Evolutionary conservation across 768 basidiomycete species (phyloP).

Genomic region (Podaxis sp.): DNA sequence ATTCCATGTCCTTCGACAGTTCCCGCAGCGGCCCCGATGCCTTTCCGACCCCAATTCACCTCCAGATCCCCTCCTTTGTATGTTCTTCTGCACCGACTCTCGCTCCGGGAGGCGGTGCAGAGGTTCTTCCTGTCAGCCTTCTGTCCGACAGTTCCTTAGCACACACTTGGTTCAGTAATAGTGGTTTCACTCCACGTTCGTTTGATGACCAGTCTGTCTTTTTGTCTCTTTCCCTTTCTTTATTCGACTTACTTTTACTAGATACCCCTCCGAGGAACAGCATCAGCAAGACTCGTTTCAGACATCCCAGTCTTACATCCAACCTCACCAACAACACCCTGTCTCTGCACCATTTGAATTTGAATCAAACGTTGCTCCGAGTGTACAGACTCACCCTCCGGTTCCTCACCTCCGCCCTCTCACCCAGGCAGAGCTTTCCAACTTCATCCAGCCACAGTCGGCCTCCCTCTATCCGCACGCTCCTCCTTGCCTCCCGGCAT

Average conservation of each 20-base stretch:
- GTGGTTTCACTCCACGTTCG: conserved; percentile 32
- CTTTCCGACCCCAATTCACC: conserved; percentile 19
- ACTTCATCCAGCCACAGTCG: conserved; percentile 7
- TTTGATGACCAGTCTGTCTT: conserved; percentile 18
- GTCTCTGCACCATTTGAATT: conserved; percentile 28
- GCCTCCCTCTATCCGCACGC: not conserved
- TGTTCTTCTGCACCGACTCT: conserved; percentile 56
- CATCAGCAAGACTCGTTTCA: not conserved
- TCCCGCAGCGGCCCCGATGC: conserved; percentile 5
- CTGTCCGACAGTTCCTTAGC: conserved; percentile 24
- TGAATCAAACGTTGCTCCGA: conserved; percentile 10
- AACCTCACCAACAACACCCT: conserved; percentile 1
- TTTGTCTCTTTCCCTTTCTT: not conserved
- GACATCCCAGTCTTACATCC: not conserved
- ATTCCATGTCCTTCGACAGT: conserved; percentile 19
- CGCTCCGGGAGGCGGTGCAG: conserved; percentile 72
- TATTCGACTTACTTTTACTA: conserved; percentile 3
- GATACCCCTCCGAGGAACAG: conserved; percentile 4
- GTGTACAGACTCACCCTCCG: conserved; percentile 14
- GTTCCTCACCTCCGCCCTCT: conserved; percentile 17
- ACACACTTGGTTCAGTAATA: conserved; percentile 51
- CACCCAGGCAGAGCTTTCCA: conserved; percentile 9
- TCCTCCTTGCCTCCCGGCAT: conserved; percentile 7
- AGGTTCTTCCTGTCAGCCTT: conserved; percentile 58
- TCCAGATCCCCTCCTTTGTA: conserved; percentile 68